Conservation (phyloP, 345 rosid genomes). For the Noccaea bulbosa region DNA sequence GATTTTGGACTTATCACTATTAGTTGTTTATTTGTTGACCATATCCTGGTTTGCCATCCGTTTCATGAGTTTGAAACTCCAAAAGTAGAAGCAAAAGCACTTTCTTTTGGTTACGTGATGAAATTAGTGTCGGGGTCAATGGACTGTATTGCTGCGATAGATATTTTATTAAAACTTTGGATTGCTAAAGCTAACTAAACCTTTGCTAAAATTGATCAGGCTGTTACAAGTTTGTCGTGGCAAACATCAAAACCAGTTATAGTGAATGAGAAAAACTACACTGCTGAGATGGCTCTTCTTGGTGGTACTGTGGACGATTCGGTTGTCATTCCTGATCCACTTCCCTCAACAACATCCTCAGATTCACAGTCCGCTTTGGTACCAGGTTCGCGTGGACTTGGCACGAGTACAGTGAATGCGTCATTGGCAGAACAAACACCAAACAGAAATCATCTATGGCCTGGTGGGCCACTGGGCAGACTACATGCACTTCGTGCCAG, state of each 20-base stretch:
- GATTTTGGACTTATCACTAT: constrained; percentile 1
- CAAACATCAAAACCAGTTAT: constrained; percentile 90
- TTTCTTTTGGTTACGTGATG: constrained; percentile 24
- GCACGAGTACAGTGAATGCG: constrained; percentile 45
- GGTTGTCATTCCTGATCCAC: constrained; percentile 95
- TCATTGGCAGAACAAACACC: constrained; percentile 75
- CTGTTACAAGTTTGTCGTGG: constrained; percentile 95
- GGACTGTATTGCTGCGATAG: not conserved
- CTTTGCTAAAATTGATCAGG: constrained; percentile 52
- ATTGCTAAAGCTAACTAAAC: constrained; percentile 8
- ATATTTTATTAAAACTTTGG: not conserved
- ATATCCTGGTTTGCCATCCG: constrained; percentile 7
- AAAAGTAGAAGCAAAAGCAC: not conserved
- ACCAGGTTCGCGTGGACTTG: constrained; percentile 59
- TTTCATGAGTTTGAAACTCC: constrained; percentile 23
- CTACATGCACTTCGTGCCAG: constrained; percentile 72
- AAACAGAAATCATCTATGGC: constrained; percentile 61
- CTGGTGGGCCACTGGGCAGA: constrained; percentile 71
- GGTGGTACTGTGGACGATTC: constrained; percentile 91
- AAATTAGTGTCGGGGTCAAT: constrained; percentile 6
- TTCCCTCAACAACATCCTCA: constrained; percentile 72
- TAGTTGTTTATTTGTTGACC: constrained; percentile 6
- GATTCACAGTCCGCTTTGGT: constrained; percentile 54
- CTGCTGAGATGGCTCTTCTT: constrained; percentile 86
- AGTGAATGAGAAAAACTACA: constrained; percentile 79